phyloP scores from a whole-genome alignment of 495 filamentous ascomycete genomes.

The Margaritispora aquatica region DNA sequence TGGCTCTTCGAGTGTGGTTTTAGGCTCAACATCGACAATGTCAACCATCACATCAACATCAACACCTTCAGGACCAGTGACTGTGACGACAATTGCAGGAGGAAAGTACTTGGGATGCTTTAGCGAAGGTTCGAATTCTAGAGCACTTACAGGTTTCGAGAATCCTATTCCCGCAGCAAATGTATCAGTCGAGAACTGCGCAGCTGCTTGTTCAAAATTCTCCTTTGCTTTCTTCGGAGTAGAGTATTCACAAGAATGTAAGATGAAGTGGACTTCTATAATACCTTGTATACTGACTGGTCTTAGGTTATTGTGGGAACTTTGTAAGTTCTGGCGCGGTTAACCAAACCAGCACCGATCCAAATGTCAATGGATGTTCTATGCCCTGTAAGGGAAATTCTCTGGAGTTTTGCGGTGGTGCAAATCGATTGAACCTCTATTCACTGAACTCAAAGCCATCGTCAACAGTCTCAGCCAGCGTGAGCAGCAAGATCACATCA shows the following conservation, averaged over 20 bases:
- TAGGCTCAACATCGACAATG: background rate
- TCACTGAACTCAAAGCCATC: no score
- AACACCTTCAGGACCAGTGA: constrained; percentile 9
- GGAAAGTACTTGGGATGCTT: constrained; percentile 39
- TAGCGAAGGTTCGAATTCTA: constrained; percentile 30
- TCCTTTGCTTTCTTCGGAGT: constrained; percentile 19
- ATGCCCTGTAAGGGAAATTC: constrained; percentile 33
- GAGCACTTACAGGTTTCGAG: constrained; percentile 18
- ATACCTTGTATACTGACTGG: background rate
- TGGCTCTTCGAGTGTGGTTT: background rate
- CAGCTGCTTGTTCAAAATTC: constrained; percentile 8
- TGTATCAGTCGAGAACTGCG: constrained; percentile 27
- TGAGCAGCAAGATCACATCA: background rate
- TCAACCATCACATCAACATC: constrained; percentile 15
- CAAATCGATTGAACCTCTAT: constrained; percentile 23
- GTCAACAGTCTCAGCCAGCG: background rate
- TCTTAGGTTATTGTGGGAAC: constrained; percentile 45
- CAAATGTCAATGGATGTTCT: constrained; percentile 1
- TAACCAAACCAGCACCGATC: constrained; percentile 7
- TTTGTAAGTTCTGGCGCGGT: constrained; percentile 33
- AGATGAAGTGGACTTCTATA: constrained; percentile 18
- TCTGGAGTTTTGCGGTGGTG: constrained; percentile 37
- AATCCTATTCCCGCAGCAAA: constrained; percentile 16
- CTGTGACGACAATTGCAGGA: constrained; percentile 23
- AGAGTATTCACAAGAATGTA: constrained; percentile 29